Conservation (phyloP, 768 basidiomycete species). For the Suillus cothurnatus region DNA sequence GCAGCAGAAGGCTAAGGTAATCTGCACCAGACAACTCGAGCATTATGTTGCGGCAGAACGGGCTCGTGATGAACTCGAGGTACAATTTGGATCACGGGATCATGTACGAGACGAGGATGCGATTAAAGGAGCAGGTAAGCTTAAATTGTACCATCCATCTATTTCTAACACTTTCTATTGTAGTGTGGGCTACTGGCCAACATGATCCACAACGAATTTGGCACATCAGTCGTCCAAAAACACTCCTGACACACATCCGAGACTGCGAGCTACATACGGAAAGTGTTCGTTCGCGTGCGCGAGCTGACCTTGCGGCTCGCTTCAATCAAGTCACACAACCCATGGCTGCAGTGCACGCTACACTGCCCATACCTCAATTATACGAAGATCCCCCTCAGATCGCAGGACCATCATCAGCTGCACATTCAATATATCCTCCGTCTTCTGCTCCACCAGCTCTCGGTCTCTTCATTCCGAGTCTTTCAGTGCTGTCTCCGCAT, state of each 20-base stretch:
- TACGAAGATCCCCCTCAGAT: neutral
- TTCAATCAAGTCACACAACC: neutral
- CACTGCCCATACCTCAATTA: neutral
- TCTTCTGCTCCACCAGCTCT: neutral
- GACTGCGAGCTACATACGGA: too few relatives aligned
- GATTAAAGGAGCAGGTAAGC: too few relatives aligned
- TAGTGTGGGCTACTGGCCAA: too few relatives aligned
- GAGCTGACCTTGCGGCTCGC: too few relatives aligned
- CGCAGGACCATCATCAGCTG: neutral
- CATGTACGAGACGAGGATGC: neutral
- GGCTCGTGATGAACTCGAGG: neutral
- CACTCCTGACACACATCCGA: too few relatives aligned
- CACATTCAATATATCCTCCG: neutral
- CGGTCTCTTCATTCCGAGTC: neutral
- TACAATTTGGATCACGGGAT: neutral
- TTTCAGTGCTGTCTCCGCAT: neutral
- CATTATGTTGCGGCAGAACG: neutral
- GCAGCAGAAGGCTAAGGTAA: constrained; percentile 1
- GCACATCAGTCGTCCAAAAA: too few relatives aligned
- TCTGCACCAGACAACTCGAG: neutral
- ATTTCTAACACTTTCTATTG: too few relatives aligned
- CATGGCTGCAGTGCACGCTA: neutral
- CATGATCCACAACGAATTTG: too few relatives aligned
- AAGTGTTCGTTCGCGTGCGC: too few relatives aligned
- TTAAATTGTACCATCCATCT: too few relatives aligned